Base-by-base conservation (phyloP, 2,329 filamentous ascomycete genomes). In the Neoscytalidium dimidiatum region DNA sequence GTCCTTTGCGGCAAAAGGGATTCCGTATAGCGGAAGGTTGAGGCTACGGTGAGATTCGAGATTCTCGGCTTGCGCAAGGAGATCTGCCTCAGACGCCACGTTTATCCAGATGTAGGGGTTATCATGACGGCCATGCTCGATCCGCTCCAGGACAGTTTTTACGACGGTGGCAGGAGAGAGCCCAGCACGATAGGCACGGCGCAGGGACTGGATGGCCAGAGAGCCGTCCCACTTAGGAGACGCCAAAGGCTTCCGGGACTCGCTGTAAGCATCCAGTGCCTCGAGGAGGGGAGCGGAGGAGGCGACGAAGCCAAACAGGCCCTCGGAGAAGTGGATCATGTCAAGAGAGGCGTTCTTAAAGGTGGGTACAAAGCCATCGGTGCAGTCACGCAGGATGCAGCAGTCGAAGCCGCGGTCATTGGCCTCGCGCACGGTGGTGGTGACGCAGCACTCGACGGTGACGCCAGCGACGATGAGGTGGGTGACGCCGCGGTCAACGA, bases 321-420 rank as follows among this genome's bases (percentile, higher is more conserved):
- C 81, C 67, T 82, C 81, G 62, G 79, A 79, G 5, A 78, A 77
- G 67, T 75, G 79, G 19, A 82, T 72, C 64, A 78, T 83, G 62
- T 81, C 80, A 21, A 82, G 68, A 0, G 81, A 78, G 4, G 76
- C 78, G 9, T 68, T 71, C 1, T 80, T 79, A 65, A 79, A 78
- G 4, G 75, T 70, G 11, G 73, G 68, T 53, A 81, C 77, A 61
- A 82, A 82, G 0, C 80, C 80, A 41, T 75, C 74, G 1, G 80
- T 81, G 68, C 80, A 82, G 67, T 84, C 80, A 6, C 74, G 75
- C 21, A 84, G 72, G 17, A 83, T 79, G 72, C 83, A 85, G 71
- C 81, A 84, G 68, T 86, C 82, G 67, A 83, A 86, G 1, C 84
- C 84, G 21, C 84, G 79, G 69, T 86, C 84, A 66, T 82, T 83